A percentile compares a stretch with the other conserved stretches of the same genome.
Evolutionary conservation across 495 filamentous ascomycete genomes (phyloP).

Genomic region (Lophiotrema nucula): DNA sequence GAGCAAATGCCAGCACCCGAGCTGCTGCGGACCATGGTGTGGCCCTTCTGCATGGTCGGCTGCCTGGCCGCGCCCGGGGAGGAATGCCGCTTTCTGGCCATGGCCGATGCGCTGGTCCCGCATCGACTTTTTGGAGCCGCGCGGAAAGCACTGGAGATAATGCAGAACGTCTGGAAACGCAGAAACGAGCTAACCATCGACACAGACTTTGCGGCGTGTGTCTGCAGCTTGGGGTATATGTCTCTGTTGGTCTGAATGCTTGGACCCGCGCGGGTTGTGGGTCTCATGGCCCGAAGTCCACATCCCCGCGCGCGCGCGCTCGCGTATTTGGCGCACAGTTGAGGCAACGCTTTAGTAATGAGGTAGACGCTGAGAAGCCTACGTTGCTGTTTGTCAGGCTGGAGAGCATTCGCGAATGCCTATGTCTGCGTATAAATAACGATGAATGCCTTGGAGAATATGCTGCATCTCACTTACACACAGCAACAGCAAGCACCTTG

Average conservation of each 20-base stretch:
- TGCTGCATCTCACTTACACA: neutral
- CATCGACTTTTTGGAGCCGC: slow-evolving; percentile 48
- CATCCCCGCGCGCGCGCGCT: neutral
- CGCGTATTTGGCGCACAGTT: neutral
- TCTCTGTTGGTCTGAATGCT: slow-evolving; percentile 14
- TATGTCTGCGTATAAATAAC: slow-evolving; percentile 1
- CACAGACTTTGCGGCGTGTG: slow-evolving; percentile 25
- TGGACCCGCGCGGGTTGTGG: slow-evolving; percentile 5
- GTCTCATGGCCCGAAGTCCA: neutral
- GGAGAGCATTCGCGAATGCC: neutral
- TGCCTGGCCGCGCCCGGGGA: slow-evolving; percentile 49
- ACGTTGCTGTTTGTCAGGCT: neutral
- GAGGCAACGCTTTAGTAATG: neutral
- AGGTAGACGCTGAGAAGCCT: neutral
- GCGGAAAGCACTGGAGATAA: slow-evolving; percentile 50
- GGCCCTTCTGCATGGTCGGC: slow-evolving; percentile 54
- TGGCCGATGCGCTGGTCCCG: slow-evolving; percentile 44
- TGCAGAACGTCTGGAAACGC: slow-evolving; percentile 51
- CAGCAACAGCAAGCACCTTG: neutral
- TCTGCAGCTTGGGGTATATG: slow-evolving; percentile 19
- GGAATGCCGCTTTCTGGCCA: slow-evolving; percentile 44
- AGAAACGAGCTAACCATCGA: neutral
- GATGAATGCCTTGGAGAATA: neutral
- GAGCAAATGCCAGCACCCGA: slow-evolving; percentile 14
- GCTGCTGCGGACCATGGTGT: slow-evolving; percentile 49